phyloP scores from a whole-genome alignment of 2,329 filamentous ascomycete species.

The Clarireedia paspali region DNA sequence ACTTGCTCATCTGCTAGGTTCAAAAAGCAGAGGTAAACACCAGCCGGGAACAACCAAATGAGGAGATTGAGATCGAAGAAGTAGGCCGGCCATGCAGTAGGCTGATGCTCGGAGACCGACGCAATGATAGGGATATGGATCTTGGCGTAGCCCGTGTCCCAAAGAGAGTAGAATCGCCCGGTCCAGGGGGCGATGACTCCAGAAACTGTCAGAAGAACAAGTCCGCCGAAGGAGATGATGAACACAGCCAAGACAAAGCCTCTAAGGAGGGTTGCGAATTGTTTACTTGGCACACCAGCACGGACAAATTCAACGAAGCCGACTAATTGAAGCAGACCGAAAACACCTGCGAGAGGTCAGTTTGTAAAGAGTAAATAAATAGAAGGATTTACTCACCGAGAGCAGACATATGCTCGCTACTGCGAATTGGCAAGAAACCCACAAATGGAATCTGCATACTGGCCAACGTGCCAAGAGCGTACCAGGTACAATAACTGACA shows the following conservation, averaged over 20 bases:
- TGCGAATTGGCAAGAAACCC: constrained; percentile 91
- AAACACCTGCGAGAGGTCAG: constrained; percentile 58
- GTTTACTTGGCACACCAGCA: constrained; percentile 79
- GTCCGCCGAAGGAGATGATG: constrained; percentile 59
- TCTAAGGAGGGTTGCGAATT: constrained; percentile 86
- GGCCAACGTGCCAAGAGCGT: constrained; percentile 86
- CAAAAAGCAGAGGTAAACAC: constrained; percentile 97
- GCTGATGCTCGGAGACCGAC: constrained; percentile 98
- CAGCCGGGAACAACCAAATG: constrained; percentile 98
- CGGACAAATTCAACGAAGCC: constrained; percentile 88
- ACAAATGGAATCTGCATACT: constrained; percentile 99
- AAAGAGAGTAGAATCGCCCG: constrained; percentile 97
- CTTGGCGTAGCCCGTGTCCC: constrained; percentile 98
- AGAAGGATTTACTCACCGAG: constrained; percentile 53
- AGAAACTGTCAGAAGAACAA: constrained; percentile 81
- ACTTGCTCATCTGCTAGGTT: constrained; percentile 92
- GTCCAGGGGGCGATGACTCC: constrained; percentile 96
- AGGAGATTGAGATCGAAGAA: constrained; percentile 98
- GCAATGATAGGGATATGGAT: constrained; percentile 99
- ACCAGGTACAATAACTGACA: constrained; percentile 97
- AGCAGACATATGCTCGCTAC: constrained; percentile 97
- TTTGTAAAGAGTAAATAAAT: constrained; percentile 6
- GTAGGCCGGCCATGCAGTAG: constrained; percentile 97
- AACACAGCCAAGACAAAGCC: constrained; percentile 69
- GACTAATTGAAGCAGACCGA: constrained; percentile 89